These are phyloP conservation scores for Cyamopsis tetragonoloba DNA, from an alignment of 306 rosid species.

Conservation along the genomic window DNA sequence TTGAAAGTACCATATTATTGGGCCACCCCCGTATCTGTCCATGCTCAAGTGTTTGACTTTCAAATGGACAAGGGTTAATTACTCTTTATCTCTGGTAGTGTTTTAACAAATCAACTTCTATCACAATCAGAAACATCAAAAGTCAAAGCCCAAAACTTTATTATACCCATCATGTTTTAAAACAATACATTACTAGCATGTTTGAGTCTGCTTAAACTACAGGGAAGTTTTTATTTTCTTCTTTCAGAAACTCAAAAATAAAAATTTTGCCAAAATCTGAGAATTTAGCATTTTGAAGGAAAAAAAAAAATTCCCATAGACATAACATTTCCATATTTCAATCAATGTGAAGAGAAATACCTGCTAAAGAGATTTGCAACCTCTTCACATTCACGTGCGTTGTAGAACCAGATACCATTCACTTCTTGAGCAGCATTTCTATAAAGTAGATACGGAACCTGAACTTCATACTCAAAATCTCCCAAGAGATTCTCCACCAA, in stretches of 20 bases:
- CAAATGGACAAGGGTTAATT: not conserved
- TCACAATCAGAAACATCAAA: not conserved
- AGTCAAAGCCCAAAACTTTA: not conserved
- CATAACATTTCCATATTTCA: not conserved
- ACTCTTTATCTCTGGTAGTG: not conserved
- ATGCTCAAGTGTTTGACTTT: not conserved
- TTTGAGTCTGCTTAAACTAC: not conserved
- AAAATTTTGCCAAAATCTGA: not conserved
- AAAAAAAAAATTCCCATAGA: not conserved
- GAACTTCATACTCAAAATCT: conserved; percentile 61
- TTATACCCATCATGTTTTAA: not conserved
- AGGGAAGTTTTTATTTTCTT: not conserved
- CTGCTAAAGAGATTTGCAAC: conserved; percentile 64
- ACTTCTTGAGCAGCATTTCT: conserved; percentile 68
- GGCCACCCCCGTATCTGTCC: too few species aligned
- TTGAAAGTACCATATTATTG: too few species aligned
- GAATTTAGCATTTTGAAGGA: not conserved
- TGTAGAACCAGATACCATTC: conserved; percentile 64
- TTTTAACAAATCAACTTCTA: not conserved
- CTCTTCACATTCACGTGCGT: conserved; percentile 59
- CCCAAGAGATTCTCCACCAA: conserved; percentile 66
- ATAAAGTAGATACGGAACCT: conserved; percentile 57
- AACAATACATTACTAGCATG: not conserved
- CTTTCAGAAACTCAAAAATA: not conserved
- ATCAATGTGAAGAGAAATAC: conserved; percentile 24